Conservation (phyloP, 495 filamentous ascomycete genomes). For the Emericellopsis terricola region DNA sequence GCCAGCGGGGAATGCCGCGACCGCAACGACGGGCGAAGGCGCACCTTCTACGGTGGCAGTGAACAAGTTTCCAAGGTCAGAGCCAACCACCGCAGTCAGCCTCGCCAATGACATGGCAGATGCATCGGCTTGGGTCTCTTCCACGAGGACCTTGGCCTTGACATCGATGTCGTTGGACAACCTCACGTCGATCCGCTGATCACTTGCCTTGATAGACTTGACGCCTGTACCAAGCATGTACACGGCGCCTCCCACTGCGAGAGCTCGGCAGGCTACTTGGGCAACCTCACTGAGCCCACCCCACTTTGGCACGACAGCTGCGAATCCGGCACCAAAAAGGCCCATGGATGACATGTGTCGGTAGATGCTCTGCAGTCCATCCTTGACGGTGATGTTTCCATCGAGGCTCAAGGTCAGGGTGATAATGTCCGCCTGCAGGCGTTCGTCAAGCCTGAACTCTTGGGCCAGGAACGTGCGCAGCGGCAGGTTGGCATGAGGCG, state of each 20-base stretch:
- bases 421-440: slow-evolving; percentile 52
- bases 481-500: slow-evolving; percentile 22
- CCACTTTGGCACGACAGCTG: slow-evolving; percentile 76
- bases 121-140: slow-evolving; percentile 18
- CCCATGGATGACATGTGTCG: slow-evolving; percentile 78
- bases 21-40: slow-evolving; percentile 51
- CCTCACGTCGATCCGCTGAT: no score
- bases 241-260: slow-evolving; percentile 78
- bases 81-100: slow-evolving; percentile 48
- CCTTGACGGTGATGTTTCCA: slow-evolving; percentile 31
- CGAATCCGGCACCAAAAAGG: slow-evolving; percentile 70
- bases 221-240: slow-evolving; percentile 69
- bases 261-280: slow-evolving; percentile 82
- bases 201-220: slow-evolving; percentile 9
- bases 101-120: slow-evolving; percentile 12
- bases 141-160: slow-evolving; percentile 35
- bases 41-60: slow-evolving; percentile 53
- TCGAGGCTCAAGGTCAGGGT: slow-evolving; percentile 63
- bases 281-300: slow-evolving; percentile 82
- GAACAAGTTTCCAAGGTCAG: slow-evolving; percentile 48
- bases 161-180: slow-evolving; percentile 45
- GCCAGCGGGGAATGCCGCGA: slow-evolving; percentile 49
- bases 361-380: slow-evolving; percentile 52
- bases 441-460: slow-evolving; percentile 54
- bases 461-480: slow-evolving; percentile 47